Evolutionary conservation across 768 basidiomycete genomes (phyloP), one percentile per base, ranked within the genome.

Genomic region (Pholiota conissans): DNA sequence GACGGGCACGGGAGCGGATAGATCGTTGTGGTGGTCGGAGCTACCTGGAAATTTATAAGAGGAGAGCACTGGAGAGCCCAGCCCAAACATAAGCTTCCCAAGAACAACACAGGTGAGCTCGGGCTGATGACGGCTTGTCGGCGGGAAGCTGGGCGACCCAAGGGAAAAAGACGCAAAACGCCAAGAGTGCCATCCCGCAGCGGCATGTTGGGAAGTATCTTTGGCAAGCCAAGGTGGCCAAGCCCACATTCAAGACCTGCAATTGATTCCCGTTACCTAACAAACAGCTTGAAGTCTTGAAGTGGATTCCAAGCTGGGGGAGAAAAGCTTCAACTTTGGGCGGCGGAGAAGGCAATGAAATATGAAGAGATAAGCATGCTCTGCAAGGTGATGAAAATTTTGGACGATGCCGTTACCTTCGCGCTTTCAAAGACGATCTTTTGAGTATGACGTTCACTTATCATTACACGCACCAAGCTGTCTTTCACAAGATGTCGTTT

Each of bases 21-120:
- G n/a, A 4, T 45, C 42, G 10, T 3, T 42, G 40, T 42, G 3
- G 20, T 18, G 20, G 40, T 18, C 10, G 22, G 8, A 16, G 37
- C 22, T 26, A 24, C n/a, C 22, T 3, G n/a, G 22, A 45, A 45
- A 26, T 45, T 45, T 45, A 49, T 34, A 34, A 11, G 49, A 49
- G 29, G 11, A 32, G 30, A 49, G n/a, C 22, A 32, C n/a, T 34
- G 18, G 32, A 49, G 22, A 29, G 49, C 49, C 49, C 49, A 49
- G 49, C 49, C 48, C 49, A 49, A 49, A 49, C 49, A 49, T 49
- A 49, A 29, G 49, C 22, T 22, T 16, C n/a, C 49, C 49, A 49
- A 49, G 49, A 49, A 34, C 27, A 49, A 49, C n/a, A 49, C 26
- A 28, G 20, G 9, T 40, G 42, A 2, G 20, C 1, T 24, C n/a